phyloP scores from a whole-genome alignment of 106 monocot species.

The Dioscorea dumetorum region DNA sequence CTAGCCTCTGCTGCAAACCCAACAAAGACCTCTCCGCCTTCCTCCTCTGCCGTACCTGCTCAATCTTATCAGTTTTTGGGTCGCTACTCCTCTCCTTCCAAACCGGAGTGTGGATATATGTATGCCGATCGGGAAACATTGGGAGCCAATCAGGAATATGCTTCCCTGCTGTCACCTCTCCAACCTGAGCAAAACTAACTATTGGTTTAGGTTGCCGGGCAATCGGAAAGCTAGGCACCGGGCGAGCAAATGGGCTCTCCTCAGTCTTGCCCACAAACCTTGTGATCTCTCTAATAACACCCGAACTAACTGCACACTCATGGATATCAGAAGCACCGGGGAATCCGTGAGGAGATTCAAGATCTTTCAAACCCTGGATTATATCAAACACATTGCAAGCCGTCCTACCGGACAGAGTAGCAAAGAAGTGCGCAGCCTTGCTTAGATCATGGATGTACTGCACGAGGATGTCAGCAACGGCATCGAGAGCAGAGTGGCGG shows the following conservation, averaged over 20 bases:
- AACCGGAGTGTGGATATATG: constrained; percentile 66
- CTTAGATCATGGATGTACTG: constrained; percentile 63
- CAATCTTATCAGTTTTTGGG: constrained; percentile 41
- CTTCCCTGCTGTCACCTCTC: constrained; percentile 32
- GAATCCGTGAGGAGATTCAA: constrained; percentile 30
- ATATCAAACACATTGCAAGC: constrained; percentile 71
- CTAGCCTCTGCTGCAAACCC: constrained; percentile 64
- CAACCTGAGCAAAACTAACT: constrained; percentile 37
- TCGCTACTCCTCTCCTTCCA: constrained; percentile 53
- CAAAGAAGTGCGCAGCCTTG: constrained; percentile 46
- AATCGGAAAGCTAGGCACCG: constrained; percentile 70
- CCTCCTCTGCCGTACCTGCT: constrained; percentile 64
- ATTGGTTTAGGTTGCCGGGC: constrained; percentile 5
- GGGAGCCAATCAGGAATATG: constrained; percentile 95
- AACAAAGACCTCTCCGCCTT: constrained; percentile 82
- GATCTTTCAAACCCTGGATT: constrained; percentile 71
- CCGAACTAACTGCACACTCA: constrained; percentile 47
- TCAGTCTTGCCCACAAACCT: constrained; percentile 39
- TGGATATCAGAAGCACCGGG: constrained; percentile 29
- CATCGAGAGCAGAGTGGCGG: constrained; percentile 55
- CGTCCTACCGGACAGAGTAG: constrained; percentile 54
- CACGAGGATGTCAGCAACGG: constrained; percentile 54
- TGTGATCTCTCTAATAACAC: constrained; percentile 50
- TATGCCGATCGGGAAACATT: constrained; percentile 74
- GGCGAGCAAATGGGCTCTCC: constrained; percentile 61